phyloP scores from a whole-genome alignment of 495 filamentous ascomycete species.

The Aspergillus hancockii region DNA sequence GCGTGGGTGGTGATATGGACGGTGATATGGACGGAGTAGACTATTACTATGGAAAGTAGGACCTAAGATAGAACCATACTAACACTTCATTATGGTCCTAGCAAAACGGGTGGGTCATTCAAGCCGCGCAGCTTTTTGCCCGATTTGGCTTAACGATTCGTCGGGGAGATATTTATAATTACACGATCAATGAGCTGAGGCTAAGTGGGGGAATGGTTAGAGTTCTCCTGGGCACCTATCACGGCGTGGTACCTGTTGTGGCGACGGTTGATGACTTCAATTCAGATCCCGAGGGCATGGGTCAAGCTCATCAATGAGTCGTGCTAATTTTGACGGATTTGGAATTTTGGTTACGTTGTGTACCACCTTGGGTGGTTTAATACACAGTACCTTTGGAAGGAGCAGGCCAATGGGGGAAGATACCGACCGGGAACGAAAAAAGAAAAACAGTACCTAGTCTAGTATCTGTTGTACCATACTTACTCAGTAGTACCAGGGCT shows the following conservation, averaged over 20 bases:
- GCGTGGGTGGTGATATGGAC: too few relatives aligned
- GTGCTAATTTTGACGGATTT: background rate
- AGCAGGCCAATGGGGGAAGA: too few relatives aligned
- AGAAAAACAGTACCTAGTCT: too few relatives aligned
- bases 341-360: background rate
- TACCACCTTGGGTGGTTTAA: background rate
- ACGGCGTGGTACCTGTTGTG: background rate
- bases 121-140: background rate
- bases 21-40: too few relatives aligned
- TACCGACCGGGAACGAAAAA: too few relatives aligned
- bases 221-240: background rate
- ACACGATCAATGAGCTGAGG: background rate
- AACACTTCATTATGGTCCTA: too few relatives aligned
- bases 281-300: slow-evolving; percentile 2
- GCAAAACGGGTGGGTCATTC: background rate
- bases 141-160: background rate
- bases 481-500: too few relatives aligned
- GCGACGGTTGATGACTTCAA: background rate
- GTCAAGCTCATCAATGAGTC: background rate
- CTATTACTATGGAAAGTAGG: too few relatives aligned
- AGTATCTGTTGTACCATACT: too few relatives aligned
- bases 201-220: background rate
- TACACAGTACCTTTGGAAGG: background rate
- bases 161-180: background rate
- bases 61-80: too few relatives aligned